phyloP scores from a whole-genome alignment of 306 rosid genomes.

The Cajanus cajan region DNA sequence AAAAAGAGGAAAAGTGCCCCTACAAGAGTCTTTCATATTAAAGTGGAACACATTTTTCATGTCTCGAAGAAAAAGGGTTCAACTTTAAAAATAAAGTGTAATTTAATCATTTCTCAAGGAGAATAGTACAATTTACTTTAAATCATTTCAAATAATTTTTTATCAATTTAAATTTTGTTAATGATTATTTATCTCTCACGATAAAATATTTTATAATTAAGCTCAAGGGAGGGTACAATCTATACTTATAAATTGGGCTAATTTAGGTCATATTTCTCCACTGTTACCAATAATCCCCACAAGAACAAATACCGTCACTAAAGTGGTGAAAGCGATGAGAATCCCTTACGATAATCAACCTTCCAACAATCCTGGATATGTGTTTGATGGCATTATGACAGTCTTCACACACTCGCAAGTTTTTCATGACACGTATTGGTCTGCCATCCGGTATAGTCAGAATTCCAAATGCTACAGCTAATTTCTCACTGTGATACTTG shows the following conservation, averaged over 20 bases:
- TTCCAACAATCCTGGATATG: conserved; percentile 72
- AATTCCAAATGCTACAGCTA: conserved; percentile 84
- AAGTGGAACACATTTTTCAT: background rate
- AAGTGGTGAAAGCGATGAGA: conserved; percentile 83
- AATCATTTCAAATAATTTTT: background rate
- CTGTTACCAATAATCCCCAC: conserved; percentile 79
- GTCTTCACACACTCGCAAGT: conserved; percentile 77
- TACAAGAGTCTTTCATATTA: background rate
- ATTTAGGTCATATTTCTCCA: background rate
- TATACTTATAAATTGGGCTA: background rate
- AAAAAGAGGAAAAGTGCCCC: background rate
- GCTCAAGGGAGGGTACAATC: conserved; percentile 17
- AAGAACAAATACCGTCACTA: conserved; percentile 62
- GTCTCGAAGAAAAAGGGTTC: background rate
- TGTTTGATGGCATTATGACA: conserved; percentile 78
- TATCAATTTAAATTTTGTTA: background rate
- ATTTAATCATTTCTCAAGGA: background rate
- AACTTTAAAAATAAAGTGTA: background rate
- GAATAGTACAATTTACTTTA: background rate
- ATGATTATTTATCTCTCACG: background rate
- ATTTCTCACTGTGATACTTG: conserved; percentile 78
- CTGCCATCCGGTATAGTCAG: conserved; percentile 68
- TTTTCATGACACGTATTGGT: conserved; percentile 77
- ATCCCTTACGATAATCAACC: conserved; percentile 72
- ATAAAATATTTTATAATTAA: background rate